Percentiles rank a stretch among this genome's conserved stretches.
Conservation (phyloP, 2,329 filamentous ascomycete genomes). For the Colletotrichum tofieldiae region DNA sequence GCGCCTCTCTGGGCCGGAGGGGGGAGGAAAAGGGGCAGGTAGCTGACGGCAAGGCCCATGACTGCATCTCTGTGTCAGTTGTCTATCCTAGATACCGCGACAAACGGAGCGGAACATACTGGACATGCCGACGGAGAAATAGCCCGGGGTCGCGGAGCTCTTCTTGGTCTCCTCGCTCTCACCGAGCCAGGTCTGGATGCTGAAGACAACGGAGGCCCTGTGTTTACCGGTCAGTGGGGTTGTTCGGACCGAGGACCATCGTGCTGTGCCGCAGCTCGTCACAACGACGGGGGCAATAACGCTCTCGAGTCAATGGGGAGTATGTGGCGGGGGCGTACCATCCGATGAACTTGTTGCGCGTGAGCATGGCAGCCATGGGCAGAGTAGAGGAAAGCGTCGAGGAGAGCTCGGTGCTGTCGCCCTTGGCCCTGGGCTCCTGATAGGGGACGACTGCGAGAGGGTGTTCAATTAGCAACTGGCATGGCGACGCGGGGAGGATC, state of each 20-base stretch:
- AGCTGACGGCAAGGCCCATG: slow-evolving; percentile 71
- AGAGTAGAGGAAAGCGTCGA: slow-evolving; percentile 83
- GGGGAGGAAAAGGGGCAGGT: slow-evolving; percentile 67
- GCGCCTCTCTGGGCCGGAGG: slow-evolving; percentile 49
- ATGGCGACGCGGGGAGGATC: slow-evolving; percentile 19
- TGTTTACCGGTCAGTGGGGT: slow-evolving; percentile 16
- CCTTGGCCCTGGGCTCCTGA: slow-evolving; percentile 79
- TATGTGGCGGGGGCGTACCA: slow-evolving; percentile 64
- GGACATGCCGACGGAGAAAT: slow-evolving; percentile 85
- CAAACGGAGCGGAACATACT: slow-evolving; percentile 64
- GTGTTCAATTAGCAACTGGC: not conserved
- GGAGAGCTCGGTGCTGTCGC: slow-evolving; percentile 77
- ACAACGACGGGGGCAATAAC: not conserved
- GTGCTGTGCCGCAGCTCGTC: not conserved
- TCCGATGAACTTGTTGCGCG: slow-evolving; percentile 85
- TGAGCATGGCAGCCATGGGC: slow-evolving; percentile 97
- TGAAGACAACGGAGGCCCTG: slow-evolving; percentile 82
- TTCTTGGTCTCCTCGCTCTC: slow-evolving; percentile 79
- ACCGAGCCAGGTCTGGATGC: slow-evolving; percentile 83
- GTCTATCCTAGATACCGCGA: too few relatives aligned
- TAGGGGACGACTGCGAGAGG: slow-evolving; percentile 84
- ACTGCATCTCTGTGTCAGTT: slow-evolving; percentile 57
- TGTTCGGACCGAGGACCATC: not conserved
- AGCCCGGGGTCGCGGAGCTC: slow-evolving; percentile 76
- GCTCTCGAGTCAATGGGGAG: not conserved